Evolutionary conservation across 345 rosid species (phyloP), one percentile per base, ranked within the genome.

Genomic region (Sonneratia caseolaris): DNA sequence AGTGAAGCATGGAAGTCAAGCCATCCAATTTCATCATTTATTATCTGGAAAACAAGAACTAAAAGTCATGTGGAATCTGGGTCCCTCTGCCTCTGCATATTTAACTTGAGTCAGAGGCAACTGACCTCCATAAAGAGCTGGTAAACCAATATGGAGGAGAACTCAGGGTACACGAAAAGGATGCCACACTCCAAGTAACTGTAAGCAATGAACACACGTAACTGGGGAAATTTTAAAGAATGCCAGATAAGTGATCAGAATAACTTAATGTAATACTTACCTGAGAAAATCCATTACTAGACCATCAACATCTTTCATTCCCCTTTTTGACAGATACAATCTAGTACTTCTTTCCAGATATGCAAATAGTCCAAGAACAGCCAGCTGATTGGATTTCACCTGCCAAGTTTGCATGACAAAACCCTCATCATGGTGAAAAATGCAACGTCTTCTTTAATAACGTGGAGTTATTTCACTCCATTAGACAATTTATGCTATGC

Each of bases 171-270:
- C 74, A 84, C 78, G 79, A 89, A 89, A 79, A 85, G 76, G 73
- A 81, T 80, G 24, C 91, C 89, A 51, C 89, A 89, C 78, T 89
- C 94, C 89, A 89, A 73, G 78, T 82, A 87, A 73, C 91, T 89
- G 85, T 70, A 48, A 48, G 36, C 36, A 68, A 68, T 22, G 43
- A 24, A 55, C 15, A 37, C 48, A 49, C 2, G 18, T 70, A 38
- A 59, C 14, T 19, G 43, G 45, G 36, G 59, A 57, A 37, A 57
- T 5, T n/a, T 37, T 55, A 43, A 27, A 57, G 68, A 43, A n/a
- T 32, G 48, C 70, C 1, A 62, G 38, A 62, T 59, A 24, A 27
- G 22, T 66, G 19, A 59, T 73, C 35, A 65, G 67, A 36, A 43
- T 21, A 57, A 71, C 68, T 14, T 73, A 48, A 37, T 35, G 66